Base-by-base conservation (phyloP, 1,139 yeast species). In the Saccharomyces hybrid region DNA sequence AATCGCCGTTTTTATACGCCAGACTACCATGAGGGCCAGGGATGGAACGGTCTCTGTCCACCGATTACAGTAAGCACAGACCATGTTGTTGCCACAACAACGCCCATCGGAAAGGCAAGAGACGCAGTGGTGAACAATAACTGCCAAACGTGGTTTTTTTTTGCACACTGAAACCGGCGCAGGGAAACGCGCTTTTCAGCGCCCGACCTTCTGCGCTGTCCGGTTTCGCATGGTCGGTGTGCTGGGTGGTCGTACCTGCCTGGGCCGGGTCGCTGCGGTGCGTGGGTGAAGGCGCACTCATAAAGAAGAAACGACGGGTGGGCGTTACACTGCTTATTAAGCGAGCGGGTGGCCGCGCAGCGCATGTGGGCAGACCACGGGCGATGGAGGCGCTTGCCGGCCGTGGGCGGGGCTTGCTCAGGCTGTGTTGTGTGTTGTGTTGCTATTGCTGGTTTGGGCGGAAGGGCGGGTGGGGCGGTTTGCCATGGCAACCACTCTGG, bases 41-140 rank as follows among this genome's bases (percentile, higher is more conserved):
- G 12, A 38, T 14, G 44, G 44, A 38, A 38, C 44, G 44, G 44
- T 16, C 44, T 21, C 19, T 21, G 44, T 38, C 44, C 26, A 38
- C 44, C 44, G 44, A 38, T 38, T 38, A 38, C 44, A 38, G 44
- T 38, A 38, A 38, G 31, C 31, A 46, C 19, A 46, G 28, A 24
- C 49, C 14, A 41, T 19, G 24, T 19, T 31, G 52, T 50, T 50
- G 52, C 52, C 48, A 50, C 52, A 50, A 50, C 52, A 50, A 50
- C 52, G 26, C 27, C 47, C 44, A 28, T 32, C 26, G 44, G 44
- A 24, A 38, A 38, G 44, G 44, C 44, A 38, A 38, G 44, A 38
- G 44, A 38, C 26, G 44, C 21, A 16, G 44, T 38, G 44, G 24
- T 38, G 44, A 38, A 38, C 44, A 38, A 38, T 38, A 38, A 38